A percentile compares a stretch with the other conserved stretches of the same genome.
Evolutionary conservation across 1,284 basidiomycete genomes (phyloP).

Genomic region (Coriolopsis trogii): DNA sequence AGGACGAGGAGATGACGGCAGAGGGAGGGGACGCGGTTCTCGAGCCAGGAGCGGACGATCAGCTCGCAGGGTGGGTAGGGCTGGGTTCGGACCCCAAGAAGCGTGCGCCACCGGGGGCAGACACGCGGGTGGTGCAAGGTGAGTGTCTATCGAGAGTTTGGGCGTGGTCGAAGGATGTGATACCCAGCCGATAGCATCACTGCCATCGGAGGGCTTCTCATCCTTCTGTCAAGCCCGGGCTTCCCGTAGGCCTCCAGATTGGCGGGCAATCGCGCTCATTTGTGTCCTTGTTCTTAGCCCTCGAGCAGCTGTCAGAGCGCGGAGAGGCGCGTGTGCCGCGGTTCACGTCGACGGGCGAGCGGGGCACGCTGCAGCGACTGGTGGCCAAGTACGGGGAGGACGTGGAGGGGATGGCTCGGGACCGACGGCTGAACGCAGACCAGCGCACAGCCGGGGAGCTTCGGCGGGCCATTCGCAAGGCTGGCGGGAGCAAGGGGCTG

Average conservation of each 20-base stretch:
- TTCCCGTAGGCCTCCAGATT: slow-evolving; percentile 6
- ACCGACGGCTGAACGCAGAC: slow-evolving; percentile 79
- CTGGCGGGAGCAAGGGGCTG: no score
- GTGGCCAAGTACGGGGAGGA: slow-evolving; percentile 77
- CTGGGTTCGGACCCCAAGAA: slow-evolving; percentile 30
- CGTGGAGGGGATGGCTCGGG: slow-evolving; percentile 77
- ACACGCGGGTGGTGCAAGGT: slow-evolving; percentile 38
- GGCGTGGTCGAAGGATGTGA: slow-evolving; percentile 15
- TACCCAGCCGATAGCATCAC: no score
- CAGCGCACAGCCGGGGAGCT: slow-evolving; percentile 90
- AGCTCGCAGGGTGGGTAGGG: slow-evolving; percentile 38
- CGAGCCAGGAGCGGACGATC: slow-evolving; percentile 29
- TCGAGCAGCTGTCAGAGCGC: slow-evolving; percentile 48
- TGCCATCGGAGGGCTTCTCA: slow-evolving; percentile 19
- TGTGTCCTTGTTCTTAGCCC: slow-evolving; percentile 34
- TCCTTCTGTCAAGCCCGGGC: slow-evolving; percentile 12
- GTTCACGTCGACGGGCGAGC: slow-evolving; percentile 74
- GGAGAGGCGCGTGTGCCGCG: slow-evolving; percentile 48
- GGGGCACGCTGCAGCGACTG: slow-evolving; percentile 67
- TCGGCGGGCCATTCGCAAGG: slow-evolving; percentile 58
- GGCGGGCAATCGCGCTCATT: slow-evolving; percentile 23
- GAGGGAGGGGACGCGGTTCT: slow-evolving; percentile 32
- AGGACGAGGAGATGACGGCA: slow-evolving; percentile 24
- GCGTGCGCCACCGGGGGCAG: slow-evolving; percentile 16
- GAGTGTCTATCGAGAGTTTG: slow-evolving; percentile 28